These are phyloP conservation scores for Pyrenopolyporus hunteri DNA, from an alignment of 495 filamentous ascomycete genomes.

Conservation along the genomic window DNA sequence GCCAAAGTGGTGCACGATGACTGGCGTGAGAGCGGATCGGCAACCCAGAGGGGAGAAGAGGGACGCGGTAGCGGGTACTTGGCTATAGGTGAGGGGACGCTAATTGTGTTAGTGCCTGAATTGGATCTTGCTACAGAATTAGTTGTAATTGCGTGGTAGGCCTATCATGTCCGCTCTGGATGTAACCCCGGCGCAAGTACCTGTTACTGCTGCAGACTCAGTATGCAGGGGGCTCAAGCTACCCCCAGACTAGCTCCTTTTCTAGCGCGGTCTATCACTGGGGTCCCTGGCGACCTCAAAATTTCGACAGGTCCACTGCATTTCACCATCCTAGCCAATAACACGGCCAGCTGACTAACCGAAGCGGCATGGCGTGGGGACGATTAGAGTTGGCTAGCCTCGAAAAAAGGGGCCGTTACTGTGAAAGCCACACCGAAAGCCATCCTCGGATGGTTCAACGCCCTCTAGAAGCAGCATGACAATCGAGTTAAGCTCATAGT, in stretches of 20 bases:
- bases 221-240: conserved; percentile 21
- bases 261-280: conserved; percentile 4
- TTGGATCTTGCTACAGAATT: neutral
- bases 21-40: conserved; percentile 28
- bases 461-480: conserved; percentile 18
- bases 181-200: conserved; percentile 12
- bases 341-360: neutral
- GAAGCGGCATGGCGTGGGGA: conserved; percentile 22
- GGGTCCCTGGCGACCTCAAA: conserved; percentile 29
- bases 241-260: conserved; percentile 25
- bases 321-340: conserved; percentile 27
- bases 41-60: conserved; percentile 8
- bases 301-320: conserved; percentile 26
- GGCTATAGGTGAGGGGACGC: neutral
- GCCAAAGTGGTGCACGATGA: conserved; percentile 13
- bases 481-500: conserved; percentile 18
- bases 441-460: conserved; percentile 20
- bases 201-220: conserved; percentile 7
- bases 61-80: conserved; percentile 17
- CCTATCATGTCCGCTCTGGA: conserved; percentile 5
- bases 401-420: conserved; percentile 21
- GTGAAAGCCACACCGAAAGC: conserved; percentile 25
- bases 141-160: neutral
- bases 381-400: conserved; percentile 4
- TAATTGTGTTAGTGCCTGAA: conserved; percentile 22